Evolutionary conservation across 176 grass and related monocot genomes (phyloP), one percentile per base, ranked within the genome.

Genomic region (Miscanthus lutarioriparius): DNA sequence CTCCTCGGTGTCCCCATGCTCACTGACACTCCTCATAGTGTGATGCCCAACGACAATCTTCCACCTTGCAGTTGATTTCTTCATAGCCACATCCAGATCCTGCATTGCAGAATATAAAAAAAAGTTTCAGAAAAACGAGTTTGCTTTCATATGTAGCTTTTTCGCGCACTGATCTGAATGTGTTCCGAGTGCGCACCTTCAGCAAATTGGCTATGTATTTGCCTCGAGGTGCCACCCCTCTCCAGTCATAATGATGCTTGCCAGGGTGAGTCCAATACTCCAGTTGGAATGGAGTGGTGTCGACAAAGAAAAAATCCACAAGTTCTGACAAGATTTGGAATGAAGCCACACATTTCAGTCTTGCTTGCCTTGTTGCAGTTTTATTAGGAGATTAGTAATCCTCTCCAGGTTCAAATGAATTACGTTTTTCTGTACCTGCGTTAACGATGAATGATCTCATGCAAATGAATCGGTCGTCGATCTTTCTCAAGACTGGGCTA

Each of bases 21-120:
- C 86, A 72, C 96, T 96, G 49, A 92, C 86, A 51, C 96, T 99
- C 78, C 96, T 92, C 59, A 99, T 92, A 27, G 96, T 92, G 79
- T 99, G 96, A 82, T 99, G 96, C 4, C 96, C 96, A 30, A 99
- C 63, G 19, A 86, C 96, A 70, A 99, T 92, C 83, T 95, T 98
- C 96, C 96, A 98, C 67, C 49, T 77, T 23, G 96, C 89, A 53
- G 17, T 20, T 53, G 49, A 53, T 19, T 53, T 53, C 49, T 53
- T 53, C 49, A 53, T 53, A 53, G 49, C 49, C 49, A 7, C 49
- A 20, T 53, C 49, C 16, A 53, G 49, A 53, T 53, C 17, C 49
- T 53, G 49, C 49, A 53, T 72, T 45, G 13, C 65, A 59, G 1
- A 40, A 66, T 25, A 61, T 67, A 72, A 68, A 10, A 10, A n/a